Base-by-base conservation (phyloP, 768 basidiomycete species). In the Tricholoma hemisulphureum region DNA sequence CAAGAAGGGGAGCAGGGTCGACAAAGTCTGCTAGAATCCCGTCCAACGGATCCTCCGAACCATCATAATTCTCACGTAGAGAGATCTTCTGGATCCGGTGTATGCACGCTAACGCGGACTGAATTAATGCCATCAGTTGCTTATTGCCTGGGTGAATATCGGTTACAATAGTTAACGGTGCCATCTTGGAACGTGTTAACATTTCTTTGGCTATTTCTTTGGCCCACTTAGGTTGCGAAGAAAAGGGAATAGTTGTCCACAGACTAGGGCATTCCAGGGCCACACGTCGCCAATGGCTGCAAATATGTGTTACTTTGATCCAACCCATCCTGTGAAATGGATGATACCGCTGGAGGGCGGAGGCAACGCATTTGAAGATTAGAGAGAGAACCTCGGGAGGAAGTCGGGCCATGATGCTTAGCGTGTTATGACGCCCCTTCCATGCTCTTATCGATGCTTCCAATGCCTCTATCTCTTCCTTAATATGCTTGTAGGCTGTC, bases 221-320 rank as follows among this genome's bases (percentile, higher is more conserved):
- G 7, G 49, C 49, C 28, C n/a, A 51, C 10, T 9, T 11, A 23
- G 28, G 49, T 26, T 45, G 28, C 35, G 11, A 60, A 52, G 20
- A 23, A 4, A 23, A 23, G 34, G 37, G 41, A 24, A 55, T 51
- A 18, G 10, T 28, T 3, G 41, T 46, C 58, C 58, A 60, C 11
- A 60, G 9, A 6, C 16, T 35, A 16, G 51, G 59, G 3, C 43
- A 39, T 16, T 51, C 43, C 32, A 60, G 20, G 3, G 58, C 54
- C 32, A 52, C 51, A 6, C n/a, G 32, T 28, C 58, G 58, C 58
- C 58, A 60, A 48, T 53, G 51, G 20, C 49, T 52, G 28, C 58
- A 60, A 8, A 60, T 51, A 35, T 60, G 55, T n/a, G 55, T 32
- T 10, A 60, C 51, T 2, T 51, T 20, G 4, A 60, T 46, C 58